These are phyloP conservation scores for Candida maesae DNA, from an alignment of 805 yeast species.

Conservation along the genomic window DNA sequence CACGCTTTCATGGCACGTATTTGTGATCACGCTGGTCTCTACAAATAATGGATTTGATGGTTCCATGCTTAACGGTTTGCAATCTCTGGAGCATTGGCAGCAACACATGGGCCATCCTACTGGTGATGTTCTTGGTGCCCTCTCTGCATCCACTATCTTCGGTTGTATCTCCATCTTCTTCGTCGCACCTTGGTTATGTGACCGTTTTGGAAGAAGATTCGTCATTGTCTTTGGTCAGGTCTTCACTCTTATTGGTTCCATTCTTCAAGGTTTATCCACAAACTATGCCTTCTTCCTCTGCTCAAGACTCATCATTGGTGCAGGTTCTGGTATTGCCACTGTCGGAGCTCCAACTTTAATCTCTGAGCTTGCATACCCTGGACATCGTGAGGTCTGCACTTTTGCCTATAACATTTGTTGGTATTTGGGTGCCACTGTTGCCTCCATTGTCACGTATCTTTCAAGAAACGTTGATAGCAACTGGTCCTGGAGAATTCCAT, in stretches of 20 bases:
- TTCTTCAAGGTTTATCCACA: slow-evolving; percentile 25
- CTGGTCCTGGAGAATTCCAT: slow-evolving; percentile 8
- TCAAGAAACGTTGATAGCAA: slow-evolving; percentile 28
- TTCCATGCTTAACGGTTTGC: slow-evolving; percentile 48
- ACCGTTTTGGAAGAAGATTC: slow-evolving; percentile 38
- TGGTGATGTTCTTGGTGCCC: slow-evolving; percentile 37
- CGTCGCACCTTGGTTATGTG: slow-evolving; percentile 29
- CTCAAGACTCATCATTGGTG: slow-evolving; percentile 45
- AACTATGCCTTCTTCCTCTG: slow-evolving; percentile 22
- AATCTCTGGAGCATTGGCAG: slow-evolving; percentile 39
- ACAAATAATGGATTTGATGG: slow-evolving; percentile 26
- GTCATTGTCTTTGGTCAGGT: slow-evolving; percentile 21
- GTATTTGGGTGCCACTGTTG: slow-evolving; percentile 41
- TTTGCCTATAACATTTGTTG: slow-evolving; percentile 36
- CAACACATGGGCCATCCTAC: slow-evolving; percentile 35
- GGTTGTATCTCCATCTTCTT: slow-evolving; percentile 34
- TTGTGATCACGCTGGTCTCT: slow-evolving; percentile 41
- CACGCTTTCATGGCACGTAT: slow-evolving; percentile 20
- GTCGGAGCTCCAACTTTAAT: slow-evolving; percentile 45
- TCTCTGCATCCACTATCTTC: slow-evolving; percentile 37
- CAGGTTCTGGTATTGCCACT: slow-evolving; percentile 9
- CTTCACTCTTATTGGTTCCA: slow-evolving; percentile 21
- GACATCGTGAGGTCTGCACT: slow-evolving; percentile 36
- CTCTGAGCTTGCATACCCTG: slow-evolving; percentile 49
- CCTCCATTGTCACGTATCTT: slow-evolving; percentile 49